A percentile compares a stretch with the other conserved stretches of the same genome.
These are phyloP conservation scores for Aciculoconidium aculeatum DNA, from an alignment of 805 yeast species.

Conservation along the genomic window DNA sequence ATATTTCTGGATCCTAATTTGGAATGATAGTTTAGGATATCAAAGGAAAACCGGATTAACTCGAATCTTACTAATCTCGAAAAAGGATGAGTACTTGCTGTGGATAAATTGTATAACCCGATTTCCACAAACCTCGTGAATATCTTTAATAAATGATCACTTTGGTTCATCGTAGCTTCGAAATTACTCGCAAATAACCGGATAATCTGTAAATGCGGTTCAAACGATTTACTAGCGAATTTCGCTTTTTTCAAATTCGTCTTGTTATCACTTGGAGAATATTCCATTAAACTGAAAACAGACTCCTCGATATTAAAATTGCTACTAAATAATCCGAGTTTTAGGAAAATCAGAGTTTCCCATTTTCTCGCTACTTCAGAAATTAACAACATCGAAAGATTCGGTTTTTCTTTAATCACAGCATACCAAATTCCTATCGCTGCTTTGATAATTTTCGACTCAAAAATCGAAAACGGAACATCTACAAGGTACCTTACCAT, in stretches of 20 bases:
- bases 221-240: conserved; percentile 42
- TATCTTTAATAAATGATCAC: conserved; percentile 61
- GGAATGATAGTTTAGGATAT: conserved; percentile 52
- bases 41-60: conserved; percentile 60
- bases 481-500: conserved; percentile 48
- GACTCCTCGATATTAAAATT: conserved; percentile 51
- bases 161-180: conserved; percentile 70
- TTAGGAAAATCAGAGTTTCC: conserved; percentile 56
- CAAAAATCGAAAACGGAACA: conserved; percentile 67
- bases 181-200: conserved; percentile 68
- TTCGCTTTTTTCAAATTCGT: conserved; percentile 48
- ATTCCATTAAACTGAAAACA: conserved; percentile 75
- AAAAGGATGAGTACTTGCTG: conserved; percentile 78
- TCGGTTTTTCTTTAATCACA: conserved; percentile 60
- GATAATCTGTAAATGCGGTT: conserved; percentile 68
- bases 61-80: conserved; percentile 74
- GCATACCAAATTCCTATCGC: conserved; percentile 80
- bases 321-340: conserved; percentile 60
- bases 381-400: conserved; percentile 52
- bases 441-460: conserved; percentile 50
- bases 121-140: conserved; percentile 56
- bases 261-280: conserved; percentile 73
- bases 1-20: conserved; percentile 44
- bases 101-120: conserved; percentile 45
- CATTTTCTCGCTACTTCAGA: conserved; percentile 66